Percentiles rank a stretch among this genome's conserved stretches.
Conservation (phyloP, 2,329 filamentous ascomycete genomes). For the Pseudopyricularia javanii region DNA sequence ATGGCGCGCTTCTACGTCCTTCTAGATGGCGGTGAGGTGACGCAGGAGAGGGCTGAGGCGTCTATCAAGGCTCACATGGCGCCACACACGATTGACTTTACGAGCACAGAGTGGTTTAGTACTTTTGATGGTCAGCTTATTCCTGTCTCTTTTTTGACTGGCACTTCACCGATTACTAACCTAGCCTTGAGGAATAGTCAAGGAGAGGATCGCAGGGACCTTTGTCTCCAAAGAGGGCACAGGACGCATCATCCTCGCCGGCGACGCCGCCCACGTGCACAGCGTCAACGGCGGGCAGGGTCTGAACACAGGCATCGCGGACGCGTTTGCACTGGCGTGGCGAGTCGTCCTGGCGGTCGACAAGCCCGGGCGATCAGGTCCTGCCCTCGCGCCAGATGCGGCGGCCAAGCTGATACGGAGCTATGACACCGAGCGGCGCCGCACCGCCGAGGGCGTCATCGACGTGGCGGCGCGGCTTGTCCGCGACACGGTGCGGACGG, state of each 20-base stretch:
- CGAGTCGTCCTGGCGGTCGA: slow-evolving; percentile 25
- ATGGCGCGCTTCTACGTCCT: neutral
- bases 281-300: slow-evolving; percentile 43
- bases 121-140: neutral
- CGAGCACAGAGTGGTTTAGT: neutral
- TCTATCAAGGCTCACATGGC: neutral
- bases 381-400: neutral
- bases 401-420: neutral
- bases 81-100: neutral
- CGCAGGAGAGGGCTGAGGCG: neutral
- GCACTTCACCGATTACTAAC: neutral
- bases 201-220: neutral
- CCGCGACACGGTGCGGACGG: neutral
- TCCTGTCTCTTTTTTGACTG: neutral
- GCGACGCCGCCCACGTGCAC: slow-evolving; percentile 46
- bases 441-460: neutral
- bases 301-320: slow-evolving; percentile 44
- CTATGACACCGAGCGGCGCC: neutral
- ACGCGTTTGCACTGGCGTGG: slow-evolving; percentile 41
- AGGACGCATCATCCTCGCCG: slow-evolving; percentile 38
- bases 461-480: neutral
- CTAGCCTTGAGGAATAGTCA: neutral
- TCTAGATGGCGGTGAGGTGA: neutral
- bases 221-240: slow-evolving; percentile 8
- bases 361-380: neutral